Base-by-base conservation (phyloP, 768 basidiomycete species). In the Calocybe cyanea region DNA sequence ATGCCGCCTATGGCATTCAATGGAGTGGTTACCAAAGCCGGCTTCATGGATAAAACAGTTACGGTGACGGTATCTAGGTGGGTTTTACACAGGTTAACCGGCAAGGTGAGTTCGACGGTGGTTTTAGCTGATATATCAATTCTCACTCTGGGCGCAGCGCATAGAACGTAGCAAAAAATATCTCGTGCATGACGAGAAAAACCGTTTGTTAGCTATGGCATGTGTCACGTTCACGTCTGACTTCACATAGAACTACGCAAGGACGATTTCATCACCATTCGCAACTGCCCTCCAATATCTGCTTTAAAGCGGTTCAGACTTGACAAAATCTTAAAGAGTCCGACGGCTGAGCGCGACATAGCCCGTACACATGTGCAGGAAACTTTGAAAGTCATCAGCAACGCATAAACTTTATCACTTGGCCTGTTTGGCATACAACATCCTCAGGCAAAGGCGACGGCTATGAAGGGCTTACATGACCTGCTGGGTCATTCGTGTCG, bases 1-100 rank as follows among this genome's bases (percentile, higher is more conserved):
- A 90, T 90, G 87, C 83, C 87, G 28, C 87, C 89, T 20, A 83
- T 90, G 80, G 66, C 81, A 13, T 77, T 92, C 52, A 73, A 73
- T 18, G 89, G 89, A 14, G 56, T 81, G 31, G 90, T 92, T 15
- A 85, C 87, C 24, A 91, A 87, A 63, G 84, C 78, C 17, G 88
- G 90, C 7, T 78, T 73, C 53, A 92, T 92, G 88, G 72, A 81
- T 44, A 91, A 90, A 61, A 92, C 89, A 0, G 89, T 77, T 11
- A 92, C 90, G 0, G 88, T 92, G 38, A 83, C 85, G 0, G 87
- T 92, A 7, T 81, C 84, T 18, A 77, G 89, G 46, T 80, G 74
- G 70, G 72, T 85, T 31, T 64, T 78, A n/a, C 87, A 92, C 57
- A 76, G 77, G 49, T 57, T 78, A 38, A 91, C 88, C 4, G 81